These are phyloP conservation scores for Podospora pseudocomata DNA, from an alignment of 495 filamentous ascomycete species.

Conservation along the genomic window DNA sequence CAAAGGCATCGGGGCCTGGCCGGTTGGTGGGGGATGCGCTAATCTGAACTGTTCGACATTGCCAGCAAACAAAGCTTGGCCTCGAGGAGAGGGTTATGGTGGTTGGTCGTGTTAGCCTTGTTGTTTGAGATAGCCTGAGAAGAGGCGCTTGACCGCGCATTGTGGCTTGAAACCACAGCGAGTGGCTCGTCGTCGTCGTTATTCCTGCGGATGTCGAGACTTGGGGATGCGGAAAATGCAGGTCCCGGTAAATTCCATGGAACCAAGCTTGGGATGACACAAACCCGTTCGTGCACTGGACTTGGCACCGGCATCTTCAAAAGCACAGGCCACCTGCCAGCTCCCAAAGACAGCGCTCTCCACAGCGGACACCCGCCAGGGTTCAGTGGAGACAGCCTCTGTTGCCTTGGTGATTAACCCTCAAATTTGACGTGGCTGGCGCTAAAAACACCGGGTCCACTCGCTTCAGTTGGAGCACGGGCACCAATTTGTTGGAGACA, in stretches of 20 bases:
- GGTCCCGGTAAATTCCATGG: slow-evolving; percentile 17
- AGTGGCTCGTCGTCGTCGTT: slow-evolving; percentile 7
- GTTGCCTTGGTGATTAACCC: slow-evolving; percentile 8
- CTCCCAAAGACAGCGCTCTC: neutral
- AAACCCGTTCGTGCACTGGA: slow-evolving; percentile 1
- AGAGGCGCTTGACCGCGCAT: slow-evolving; percentile 33
- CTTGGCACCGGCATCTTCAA: neutral
- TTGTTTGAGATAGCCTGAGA: slow-evolving; percentile 20
- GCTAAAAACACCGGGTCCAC: neutral
- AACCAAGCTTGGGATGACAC: neutral
- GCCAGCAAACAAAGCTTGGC: slow-evolving; percentile 38
- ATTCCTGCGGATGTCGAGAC: neutral
- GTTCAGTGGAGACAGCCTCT: neutral
- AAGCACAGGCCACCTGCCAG: neutral
- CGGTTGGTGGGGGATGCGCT: slow-evolving; percentile 51
- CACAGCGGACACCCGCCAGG: slow-evolving; percentile 4
- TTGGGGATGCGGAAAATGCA: slow-evolving; percentile 13
- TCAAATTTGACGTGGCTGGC: neutral
- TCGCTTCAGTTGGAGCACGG: neutral
- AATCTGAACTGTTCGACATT: slow-evolving; percentile 53
- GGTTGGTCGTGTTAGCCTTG: slow-evolving; percentile 5
- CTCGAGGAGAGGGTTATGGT: slow-evolving; percentile 1
- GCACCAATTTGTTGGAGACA: slow-evolving; percentile 7
- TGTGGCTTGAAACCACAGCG: slow-evolving; percentile 14
- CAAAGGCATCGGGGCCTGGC: slow-evolving; percentile 44